Evolutionary conservation across 1,139 yeast species (phyloP), one percentile per base, ranked within the genome.

Genomic region (Magnusiomyces tetraspermus): DNA sequence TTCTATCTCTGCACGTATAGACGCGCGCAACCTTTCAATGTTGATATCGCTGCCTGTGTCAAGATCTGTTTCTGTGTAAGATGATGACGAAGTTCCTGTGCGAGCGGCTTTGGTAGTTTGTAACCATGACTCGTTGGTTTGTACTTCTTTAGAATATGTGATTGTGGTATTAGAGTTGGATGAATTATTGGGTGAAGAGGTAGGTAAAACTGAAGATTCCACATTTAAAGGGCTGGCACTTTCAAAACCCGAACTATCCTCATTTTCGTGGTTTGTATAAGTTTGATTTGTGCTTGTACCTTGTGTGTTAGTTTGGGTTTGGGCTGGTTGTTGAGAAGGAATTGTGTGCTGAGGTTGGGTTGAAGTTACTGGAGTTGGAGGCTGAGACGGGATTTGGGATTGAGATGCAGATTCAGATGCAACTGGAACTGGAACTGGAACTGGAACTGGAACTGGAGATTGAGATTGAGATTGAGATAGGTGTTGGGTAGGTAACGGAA

Each of bases 141-240:
- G 68, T 1, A 63, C 61, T 28, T 57, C 61, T 48, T 65, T 65
- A 33, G 63, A 59, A 48, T 66, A 66, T 17, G 63, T 57, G 2
- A 63, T 28, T 38, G n/a, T 3, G 38, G 21, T 11, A 41, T 41
- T 1, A 49, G 53, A 6, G 53, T 45, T 11, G 47, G 51, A n/a
- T 50, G 53, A 37, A 51, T 47, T 23, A 50, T 45, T 11, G 47
- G 51, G n/a, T 50, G 53, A 37, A 51, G 45, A 21, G 47, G 51
- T 10, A 46, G 53, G 33, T 43, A 53, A 10, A 50, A 42, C 17
- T 49, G 17, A 15, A 31, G 33, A 2, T 50, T 28, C 33, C n/a
- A 26, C 49, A 28, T 28, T 30, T 8, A 8, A 6, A 6, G 33
- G 6, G 33, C 11, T 28, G 33, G 11, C 11, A 8, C 33, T 11